Base-by-base conservation (phyloP, 495 filamentous ascomycete species). In the Talaromyces nanjingensis region DNA sequence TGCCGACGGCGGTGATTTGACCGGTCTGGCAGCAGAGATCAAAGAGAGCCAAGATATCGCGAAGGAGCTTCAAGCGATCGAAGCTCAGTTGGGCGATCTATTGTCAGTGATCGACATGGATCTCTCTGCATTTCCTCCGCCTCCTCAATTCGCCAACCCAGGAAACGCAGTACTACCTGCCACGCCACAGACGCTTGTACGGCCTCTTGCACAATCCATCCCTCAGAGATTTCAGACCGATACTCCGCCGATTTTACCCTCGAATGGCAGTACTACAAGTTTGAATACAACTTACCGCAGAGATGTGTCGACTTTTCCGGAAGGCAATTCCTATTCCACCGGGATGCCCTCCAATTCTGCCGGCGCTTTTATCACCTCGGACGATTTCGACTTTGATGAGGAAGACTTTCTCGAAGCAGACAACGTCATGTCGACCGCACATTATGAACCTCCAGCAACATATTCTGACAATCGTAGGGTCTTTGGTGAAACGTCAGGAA, bases 381-480 rank as follows among this genome's bases (percentile, higher is more conserved):
- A 88, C 64, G 86, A 89, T 18, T 88, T 86, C 68, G 86, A 86
- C 42, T 81, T 86, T 63, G 83, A 83, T 65, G 82, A 79, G 20
- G 87, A 88, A 20, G 88, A 89, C 6, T 84, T 92, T 76, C 74
- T 90, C 16, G 86, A 88, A 60, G 77, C 81, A 58, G 83, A 84
- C 4, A 77, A 84, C 34, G 75, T 83, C 67, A 70, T 88, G 34
- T 84, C 89, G 60, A 73, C 80, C 62, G 75, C 72, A 33, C 72
- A 77, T 18, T 65, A 76, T 29, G 62, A 69, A 1, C 63, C 71
- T 11, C 60, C 59, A 4, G 64, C 64, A 8, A 71, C 75, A 24
- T 64, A 66, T 16, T 59, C 65, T 16, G 69, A 72, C 59, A 67
- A 65, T 59, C 76, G 83, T 8, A 69, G 76, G 34, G 78, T 82